A percentile compares a stretch with the other conserved stretches of the same genome.
Conservation (phyloP, 1,284 basidiomycete species). For the Rhodotorula mucilaginosa region DNA sequence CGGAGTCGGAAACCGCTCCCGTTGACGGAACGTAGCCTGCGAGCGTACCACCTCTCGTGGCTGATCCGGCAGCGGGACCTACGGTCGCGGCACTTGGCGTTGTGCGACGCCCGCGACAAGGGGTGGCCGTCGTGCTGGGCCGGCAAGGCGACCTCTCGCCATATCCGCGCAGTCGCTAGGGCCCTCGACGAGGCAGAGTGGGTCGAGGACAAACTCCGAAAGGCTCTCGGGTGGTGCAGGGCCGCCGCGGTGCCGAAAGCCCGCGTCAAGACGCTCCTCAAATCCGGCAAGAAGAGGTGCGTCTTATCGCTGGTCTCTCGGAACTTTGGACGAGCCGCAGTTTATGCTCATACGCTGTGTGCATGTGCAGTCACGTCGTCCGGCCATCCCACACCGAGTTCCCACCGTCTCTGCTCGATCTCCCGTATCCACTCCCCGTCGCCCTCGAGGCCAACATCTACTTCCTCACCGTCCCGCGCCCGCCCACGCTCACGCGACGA, state of each 20-base stretch:
- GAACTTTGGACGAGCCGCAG: neutral
- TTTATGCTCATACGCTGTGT: neutral
- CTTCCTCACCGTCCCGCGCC: constrained; percentile 18
- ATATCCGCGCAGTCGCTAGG: constrained; percentile 8
- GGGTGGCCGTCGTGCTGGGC: constrained; percentile 18
- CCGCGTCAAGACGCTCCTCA: constrained; percentile 11
- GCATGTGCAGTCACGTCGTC: neutral
- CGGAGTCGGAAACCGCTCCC: neutral
- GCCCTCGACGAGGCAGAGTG: constrained; percentile 24
- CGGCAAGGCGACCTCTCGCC: constrained; percentile 9
- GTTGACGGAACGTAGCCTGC: constrained; percentile 23
- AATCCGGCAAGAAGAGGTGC: constrained; percentile 13
- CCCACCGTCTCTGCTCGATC: constrained; percentile 19
- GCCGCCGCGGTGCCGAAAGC: constrained; percentile 1
- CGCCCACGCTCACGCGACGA: constrained; percentile 11
- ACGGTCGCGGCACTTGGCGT: constrained; percentile 5
- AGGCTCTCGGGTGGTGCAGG: constrained; percentile 17
- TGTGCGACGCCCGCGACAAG: neutral
- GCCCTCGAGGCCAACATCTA: constrained; percentile 21
- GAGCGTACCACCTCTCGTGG: constrained; percentile 20
- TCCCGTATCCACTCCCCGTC: constrained; percentile 23
- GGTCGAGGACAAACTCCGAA: constrained; percentile 22
- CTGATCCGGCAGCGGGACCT: constrained; percentile 23
- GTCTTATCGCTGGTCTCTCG: neutral
- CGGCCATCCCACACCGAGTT: constrained; percentile 13